Percentiles rank a stretch among this genome's conserved stretches.
Evolutionary conservation across 169 alveolate species (phyloP).

Genomic region (Babesia bigemina): DNA sequence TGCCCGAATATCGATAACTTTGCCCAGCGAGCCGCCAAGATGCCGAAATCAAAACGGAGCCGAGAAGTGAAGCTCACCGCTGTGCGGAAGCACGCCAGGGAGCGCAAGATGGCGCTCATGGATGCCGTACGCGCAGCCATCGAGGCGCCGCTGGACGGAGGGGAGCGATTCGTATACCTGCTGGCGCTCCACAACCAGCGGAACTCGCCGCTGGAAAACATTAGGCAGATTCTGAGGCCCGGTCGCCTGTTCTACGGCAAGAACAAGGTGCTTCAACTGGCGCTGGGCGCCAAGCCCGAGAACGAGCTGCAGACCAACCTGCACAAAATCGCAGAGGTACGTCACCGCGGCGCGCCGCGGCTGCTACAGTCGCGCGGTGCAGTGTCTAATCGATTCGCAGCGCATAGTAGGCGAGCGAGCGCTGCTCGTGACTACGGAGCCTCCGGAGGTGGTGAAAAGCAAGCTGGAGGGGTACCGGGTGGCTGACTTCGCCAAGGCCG

Average conservation of each 20-base stretch:
- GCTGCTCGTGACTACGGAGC: constrained; percentile 44
- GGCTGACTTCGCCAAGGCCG: constrained; percentile 57
- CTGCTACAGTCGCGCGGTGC: not conserved
- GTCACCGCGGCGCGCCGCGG: not conserved
- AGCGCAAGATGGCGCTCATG: constrained; percentile 36
- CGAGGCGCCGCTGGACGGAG: constrained; percentile 6
- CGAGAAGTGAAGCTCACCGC: constrained; percentile 19
- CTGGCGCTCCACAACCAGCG: constrained; percentile 71
- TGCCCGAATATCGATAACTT: not conserved
- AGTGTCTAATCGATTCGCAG: constrained; percentile 5
- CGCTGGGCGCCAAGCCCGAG: constrained; percentile 74
- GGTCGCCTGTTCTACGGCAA: constrained; percentile 74
- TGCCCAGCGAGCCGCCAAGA: constrained; percentile 9
- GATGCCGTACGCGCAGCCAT: constrained; percentile 48
- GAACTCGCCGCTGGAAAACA: constrained; percentile 70
- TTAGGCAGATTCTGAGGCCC: constrained; percentile 64
- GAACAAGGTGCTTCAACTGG: constrained; percentile 77
- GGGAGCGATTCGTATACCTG: constrained; percentile 57
- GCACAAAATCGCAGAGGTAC: constrained; percentile 71
- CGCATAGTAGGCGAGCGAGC: constrained; percentile 56
- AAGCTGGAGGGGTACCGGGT: constrained; percentile 60
- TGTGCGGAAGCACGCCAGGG: constrained; percentile 60
- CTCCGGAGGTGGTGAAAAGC: constrained; percentile 48
- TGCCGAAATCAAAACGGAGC: constrained; percentile 60
- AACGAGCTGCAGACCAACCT: constrained; percentile 54